These are phyloP conservation scores for Vaccinium darrowii DNA, from an alignment of 148 eudicot genomes.

Conservation along the genomic window DNA sequence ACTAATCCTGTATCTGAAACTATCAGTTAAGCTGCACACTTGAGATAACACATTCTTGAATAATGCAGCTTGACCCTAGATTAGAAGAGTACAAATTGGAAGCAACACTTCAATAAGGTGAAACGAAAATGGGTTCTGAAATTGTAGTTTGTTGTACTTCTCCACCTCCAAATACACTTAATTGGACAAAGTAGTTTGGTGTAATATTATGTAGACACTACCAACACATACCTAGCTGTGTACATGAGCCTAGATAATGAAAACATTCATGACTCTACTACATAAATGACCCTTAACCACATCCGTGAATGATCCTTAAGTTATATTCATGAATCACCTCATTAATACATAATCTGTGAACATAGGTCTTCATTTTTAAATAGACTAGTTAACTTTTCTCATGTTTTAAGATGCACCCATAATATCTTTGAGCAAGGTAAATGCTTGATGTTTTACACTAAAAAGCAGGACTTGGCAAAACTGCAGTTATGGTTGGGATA, in stretches of 20 bases:
- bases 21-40: background rate
- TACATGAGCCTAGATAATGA: background rate
- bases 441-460: background rate
- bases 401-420: conserved; percentile 4
- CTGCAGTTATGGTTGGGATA: background rate
- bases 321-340: background rate
- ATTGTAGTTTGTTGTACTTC: background rate
- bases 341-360: background rate
- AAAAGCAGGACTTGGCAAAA: background rate
- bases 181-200: background rate
- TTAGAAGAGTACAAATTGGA: background rate
- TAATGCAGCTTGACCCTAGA: background rate
- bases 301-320: background rate
- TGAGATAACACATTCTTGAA: background rate
- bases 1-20: background rate
- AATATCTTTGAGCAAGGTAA: background rate
- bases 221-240: background rate
- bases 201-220: background rate
- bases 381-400: background rate
- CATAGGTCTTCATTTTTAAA: background rate
- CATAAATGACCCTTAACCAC: background rate
- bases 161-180: background rate
- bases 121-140: background rate
- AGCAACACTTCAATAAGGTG: background rate
- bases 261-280: background rate